Evolutionary conservation across 306 rosid genomes (phyloP), one percentile per base, ranked within the genome.

Genomic region (Dalbergia cochinchinensis): DNA sequence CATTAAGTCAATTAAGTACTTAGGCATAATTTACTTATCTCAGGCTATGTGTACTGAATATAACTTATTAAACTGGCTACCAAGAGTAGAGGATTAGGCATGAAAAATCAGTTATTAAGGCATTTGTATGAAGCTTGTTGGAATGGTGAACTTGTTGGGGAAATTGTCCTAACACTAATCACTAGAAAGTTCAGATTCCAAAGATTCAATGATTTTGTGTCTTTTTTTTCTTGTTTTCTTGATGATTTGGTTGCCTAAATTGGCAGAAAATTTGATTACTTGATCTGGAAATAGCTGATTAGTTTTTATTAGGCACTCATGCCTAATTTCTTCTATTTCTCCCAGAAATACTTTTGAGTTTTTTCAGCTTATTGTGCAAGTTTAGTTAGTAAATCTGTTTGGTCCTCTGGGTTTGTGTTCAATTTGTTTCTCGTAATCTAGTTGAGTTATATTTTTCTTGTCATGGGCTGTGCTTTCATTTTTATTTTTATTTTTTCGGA

Each of bases 401-500:
- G 44, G 72, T 77, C 57, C 44, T 77, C 15, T 18, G 41, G 47
- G 6, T 42, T 42, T 42, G 47, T 42, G 47, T 20, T 63, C 67
- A 33, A 15, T 70, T 47, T 79, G 51, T 37, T 44, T 51, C 39
- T 69, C 45, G 34, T 33, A 34, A 58, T 39, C 5, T 74, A 66
- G 65, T 57, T 54, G 58, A 35, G 15, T 51, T 14, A 51, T 9
- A 18, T 62, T 20, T 45, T 58, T 68, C 41, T 55, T 18, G 8
- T 58, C 76, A 34, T 11, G 65, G 53, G 22, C 67, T 58, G 53
- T 68, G 77, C 31, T 82, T 33, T 79, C 65, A 35, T 37, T 37
- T 37, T 37, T 79, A 71, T 69, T 57, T 58, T 66, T 48, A 20
- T 20, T 20, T 20, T 20, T 20, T n/a, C n/a, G 19, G 19, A 64